phyloP scores from a whole-genome alignment of 2,329 filamentous ascomycete species.

The Gaeumannomyces tritici region DNA sequence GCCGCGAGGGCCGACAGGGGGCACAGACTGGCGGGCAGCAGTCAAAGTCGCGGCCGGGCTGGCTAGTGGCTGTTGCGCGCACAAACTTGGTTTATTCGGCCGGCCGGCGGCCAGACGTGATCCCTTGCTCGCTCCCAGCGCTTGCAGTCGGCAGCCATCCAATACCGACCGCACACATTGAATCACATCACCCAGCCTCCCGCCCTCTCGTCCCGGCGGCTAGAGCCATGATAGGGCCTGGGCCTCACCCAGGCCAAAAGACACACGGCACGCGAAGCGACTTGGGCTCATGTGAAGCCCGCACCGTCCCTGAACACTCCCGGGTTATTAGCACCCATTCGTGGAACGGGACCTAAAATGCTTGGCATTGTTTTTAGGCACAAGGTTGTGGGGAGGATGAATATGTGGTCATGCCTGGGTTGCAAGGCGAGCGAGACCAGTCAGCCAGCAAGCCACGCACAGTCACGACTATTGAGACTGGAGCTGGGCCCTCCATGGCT shows the following conservation, averaged over 20 bases:
- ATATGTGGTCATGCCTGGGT: background rate
- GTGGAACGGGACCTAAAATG: background rate
- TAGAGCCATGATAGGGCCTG: background rate
- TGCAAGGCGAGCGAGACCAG: background rate
- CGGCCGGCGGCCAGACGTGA: background rate
- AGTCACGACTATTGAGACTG: no score
- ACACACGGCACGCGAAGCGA: background rate
- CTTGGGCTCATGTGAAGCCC: background rate
- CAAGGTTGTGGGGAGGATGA: background rate
- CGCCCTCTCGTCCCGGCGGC: background rate
- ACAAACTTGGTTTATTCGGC: background rate
- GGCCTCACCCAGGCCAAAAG: background rate
- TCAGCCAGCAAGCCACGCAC: background rate
- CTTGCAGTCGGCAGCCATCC: background rate
- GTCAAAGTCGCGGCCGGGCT: background rate
- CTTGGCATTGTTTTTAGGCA: background rate
- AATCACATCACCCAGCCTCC: background rate
- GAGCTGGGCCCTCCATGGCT: no score
- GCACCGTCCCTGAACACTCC: background rate
- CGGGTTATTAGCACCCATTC: background rate
- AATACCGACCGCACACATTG: background rate
- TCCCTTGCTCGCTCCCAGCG: background rate
- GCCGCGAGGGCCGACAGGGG: no score
- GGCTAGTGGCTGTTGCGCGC: background rate
- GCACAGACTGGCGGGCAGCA: background rate